Percentiles rank a stretch among this genome's conserved stretches.
phyloP scores from a whole-genome alignment of 257 asterid genomes.

The Fraxinus excelsior region DNA sequence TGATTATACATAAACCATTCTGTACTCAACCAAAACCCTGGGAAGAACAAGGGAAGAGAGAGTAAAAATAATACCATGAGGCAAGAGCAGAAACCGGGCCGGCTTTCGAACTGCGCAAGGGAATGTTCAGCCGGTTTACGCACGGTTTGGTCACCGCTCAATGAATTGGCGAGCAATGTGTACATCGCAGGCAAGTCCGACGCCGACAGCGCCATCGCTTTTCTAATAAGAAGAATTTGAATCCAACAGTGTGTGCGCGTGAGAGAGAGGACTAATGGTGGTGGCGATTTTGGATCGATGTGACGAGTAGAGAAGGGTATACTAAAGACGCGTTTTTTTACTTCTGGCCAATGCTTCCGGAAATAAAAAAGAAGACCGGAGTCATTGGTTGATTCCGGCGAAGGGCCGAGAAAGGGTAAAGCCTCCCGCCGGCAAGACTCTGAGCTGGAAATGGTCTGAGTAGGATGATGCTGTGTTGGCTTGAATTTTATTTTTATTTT shows the following conservation, averaged over 20 bases:
- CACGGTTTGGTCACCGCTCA: conserved; percentile 69
- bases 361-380: background rate
- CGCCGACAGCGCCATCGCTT: conserved; percentile 70
- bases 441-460: conserved; percentile 32
- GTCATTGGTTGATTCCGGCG: conserved; percentile 22
- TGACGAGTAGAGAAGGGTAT: conserved; percentile 30
- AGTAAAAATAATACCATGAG: conserved; percentile 60
- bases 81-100: conserved; percentile 97
- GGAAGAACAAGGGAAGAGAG: background rate
- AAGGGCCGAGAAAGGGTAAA: conserved; percentile 42
- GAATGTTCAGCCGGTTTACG: conserved; percentile 92
- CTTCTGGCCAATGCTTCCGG: conserved; percentile 14
- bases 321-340: conserved; percentile 13
- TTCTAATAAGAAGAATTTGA: conserved; percentile 5
- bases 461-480: background rate
- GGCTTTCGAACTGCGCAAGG: conserved; percentile 75
- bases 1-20: background rate
- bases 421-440: conserved; percentile 27
- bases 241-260: conserved; percentile 2
- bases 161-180: conserved; percentile 69
- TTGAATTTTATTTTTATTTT: background rate
- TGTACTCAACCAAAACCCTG: conserved; percentile 5
- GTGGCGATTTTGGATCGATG: conserved; percentile 36
- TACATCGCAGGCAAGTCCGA: conserved; percentile 87
- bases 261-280: conserved; percentile 13